phyloP scores from a whole-genome alignment of 345 rosid genomes.

The Bruguiera gymnorhiza region DNA sequence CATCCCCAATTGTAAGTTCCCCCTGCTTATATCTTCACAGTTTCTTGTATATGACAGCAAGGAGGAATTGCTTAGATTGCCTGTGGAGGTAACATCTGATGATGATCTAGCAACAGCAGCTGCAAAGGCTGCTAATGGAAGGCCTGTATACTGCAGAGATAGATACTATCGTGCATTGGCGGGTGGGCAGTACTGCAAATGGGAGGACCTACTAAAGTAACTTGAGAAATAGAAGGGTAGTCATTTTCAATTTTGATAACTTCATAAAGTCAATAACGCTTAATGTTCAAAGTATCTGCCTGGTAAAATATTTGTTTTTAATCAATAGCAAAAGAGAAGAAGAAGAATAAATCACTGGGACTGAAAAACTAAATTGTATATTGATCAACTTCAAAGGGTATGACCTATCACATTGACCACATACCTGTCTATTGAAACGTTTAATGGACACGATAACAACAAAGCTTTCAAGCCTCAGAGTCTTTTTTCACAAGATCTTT shows the following conservation, averaged over 20 bases:
- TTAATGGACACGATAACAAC: not conserved
- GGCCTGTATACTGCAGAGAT: conserved; percentile 96
- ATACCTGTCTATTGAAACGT: not conserved
- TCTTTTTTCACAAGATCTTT: not conserved
- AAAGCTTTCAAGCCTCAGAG: not conserved
- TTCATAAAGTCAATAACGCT: not conserved
- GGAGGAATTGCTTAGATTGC: conserved; percentile 70
- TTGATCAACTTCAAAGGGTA: conserved; percentile 2
- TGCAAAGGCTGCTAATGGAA: conserved; percentile 93
- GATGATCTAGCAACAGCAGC: conserved; percentile 90
- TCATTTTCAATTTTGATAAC: conserved; percentile 13
- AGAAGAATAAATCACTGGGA: not conserved
- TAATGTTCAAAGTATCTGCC: conserved; percentile 1
- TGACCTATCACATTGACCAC: not conserved
- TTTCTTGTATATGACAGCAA: conserved; percentile 37
- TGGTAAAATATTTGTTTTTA: not conserved
- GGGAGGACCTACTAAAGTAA: conserved; percentile 74
- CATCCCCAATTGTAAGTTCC: not conserved
- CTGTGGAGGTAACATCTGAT: conserved; percentile 60
- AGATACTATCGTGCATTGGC: conserved; percentile 92
- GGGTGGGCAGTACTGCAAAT: conserved; percentile 98
- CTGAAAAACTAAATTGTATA: not conserved
- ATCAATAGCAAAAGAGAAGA: not conserved
- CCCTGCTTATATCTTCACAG: conserved; percentile 4
- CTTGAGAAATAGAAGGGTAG: not conserved